Percentiles rank a stretch among this genome's conserved stretches.
Conservation (phyloP, 257 asterid genomes). For the Cordia subcordata region DNA sequence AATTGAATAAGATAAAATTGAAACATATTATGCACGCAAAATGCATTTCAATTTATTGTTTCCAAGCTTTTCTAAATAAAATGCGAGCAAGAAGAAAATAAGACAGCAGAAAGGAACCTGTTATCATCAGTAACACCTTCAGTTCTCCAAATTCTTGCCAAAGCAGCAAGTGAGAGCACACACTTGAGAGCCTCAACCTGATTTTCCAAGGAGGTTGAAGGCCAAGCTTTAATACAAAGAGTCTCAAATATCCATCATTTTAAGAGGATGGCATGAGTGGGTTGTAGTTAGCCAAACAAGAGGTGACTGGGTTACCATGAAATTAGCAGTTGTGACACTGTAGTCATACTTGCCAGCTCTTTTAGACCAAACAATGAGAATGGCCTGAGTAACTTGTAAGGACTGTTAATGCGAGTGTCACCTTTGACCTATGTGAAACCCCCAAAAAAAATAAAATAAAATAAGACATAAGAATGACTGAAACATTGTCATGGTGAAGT, state of each 20-base stretch:
- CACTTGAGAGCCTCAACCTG: slow-evolving; percentile 98
- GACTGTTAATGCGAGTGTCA: slow-evolving; percentile 76
- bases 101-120: slow-evolving; percentile 44
- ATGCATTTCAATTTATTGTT: not conserved
- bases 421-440: slow-evolving; percentile 55
- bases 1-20: no score
- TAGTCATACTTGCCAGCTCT: slow-evolving; percentile 98
- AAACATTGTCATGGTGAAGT: not conserved
- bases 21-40: no score
- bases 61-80: not conserved
- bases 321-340: slow-evolving; percentile 97
- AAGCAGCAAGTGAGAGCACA: slow-evolving; percentile 79
- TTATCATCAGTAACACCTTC: slow-evolving; percentile 94
- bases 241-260: not conserved
- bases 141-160: slow-evolving; percentile 75
- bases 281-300: not conserved
- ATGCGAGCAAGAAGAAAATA: not conserved
- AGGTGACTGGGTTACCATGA: slow-evolving; percentile 52
- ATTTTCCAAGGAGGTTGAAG: slow-evolving; percentile 16
- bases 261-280: not conserved
- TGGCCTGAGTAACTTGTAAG: slow-evolving; percentile 98
- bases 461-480: slow-evolving; percentile 1
- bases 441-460: no score
- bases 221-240: slow-evolving; percentile 12
- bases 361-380: slow-evolving; percentile 99